Conservation (phyloP, 495 filamentous ascomycete species). For the Thermothielavioides terrestris region DNA sequence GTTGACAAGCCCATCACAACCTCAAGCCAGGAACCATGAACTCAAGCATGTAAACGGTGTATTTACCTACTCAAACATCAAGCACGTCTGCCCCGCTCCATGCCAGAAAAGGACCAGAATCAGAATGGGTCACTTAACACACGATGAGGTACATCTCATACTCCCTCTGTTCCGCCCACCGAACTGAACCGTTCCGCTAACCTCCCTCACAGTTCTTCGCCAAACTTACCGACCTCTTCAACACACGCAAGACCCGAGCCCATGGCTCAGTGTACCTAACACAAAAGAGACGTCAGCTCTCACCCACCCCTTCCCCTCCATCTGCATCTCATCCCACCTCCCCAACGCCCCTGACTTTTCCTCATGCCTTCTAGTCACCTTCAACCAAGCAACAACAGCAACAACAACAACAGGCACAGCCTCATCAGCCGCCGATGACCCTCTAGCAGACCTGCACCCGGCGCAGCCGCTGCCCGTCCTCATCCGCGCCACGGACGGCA, state of each 20-base stretch:
- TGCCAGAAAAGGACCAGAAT: background rate
- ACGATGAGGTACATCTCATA: conserved; percentile 58
- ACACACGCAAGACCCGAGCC: conserved; percentile 53
- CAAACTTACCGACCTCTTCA: conserved; percentile 66
- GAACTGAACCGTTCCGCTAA: conserved; percentile 14
- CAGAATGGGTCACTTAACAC: conserved; percentile 45
- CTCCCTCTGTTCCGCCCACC: background rate
- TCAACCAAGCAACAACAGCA: conserved; percentile 8
- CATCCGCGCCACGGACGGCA: conserved; percentile 76
- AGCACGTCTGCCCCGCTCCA: background rate
- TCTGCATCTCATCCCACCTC: conserved; percentile 4
- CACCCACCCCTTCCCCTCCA: background rate
- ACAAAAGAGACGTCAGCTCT: conserved; percentile 64
- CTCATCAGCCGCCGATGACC: conserved; percentile 24
- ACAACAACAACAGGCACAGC: conserved; percentile 1
- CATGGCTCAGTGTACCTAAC: conserved; percentile 75
- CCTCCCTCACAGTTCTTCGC: conserved; percentile 65
- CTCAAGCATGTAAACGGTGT: conserved; percentile 11
- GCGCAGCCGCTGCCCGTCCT: conserved; percentile 57
- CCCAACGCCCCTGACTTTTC: conserved; percentile 7
- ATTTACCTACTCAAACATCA: background rate
- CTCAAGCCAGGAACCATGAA: background rate
- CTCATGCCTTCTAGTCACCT: background rate
- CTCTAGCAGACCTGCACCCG: conserved; percentile 47
- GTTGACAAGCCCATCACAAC: background rate